Base-by-base conservation (phyloP, 2,329 filamentous ascomycete genomes). In the Cytospora piceae region DNA sequence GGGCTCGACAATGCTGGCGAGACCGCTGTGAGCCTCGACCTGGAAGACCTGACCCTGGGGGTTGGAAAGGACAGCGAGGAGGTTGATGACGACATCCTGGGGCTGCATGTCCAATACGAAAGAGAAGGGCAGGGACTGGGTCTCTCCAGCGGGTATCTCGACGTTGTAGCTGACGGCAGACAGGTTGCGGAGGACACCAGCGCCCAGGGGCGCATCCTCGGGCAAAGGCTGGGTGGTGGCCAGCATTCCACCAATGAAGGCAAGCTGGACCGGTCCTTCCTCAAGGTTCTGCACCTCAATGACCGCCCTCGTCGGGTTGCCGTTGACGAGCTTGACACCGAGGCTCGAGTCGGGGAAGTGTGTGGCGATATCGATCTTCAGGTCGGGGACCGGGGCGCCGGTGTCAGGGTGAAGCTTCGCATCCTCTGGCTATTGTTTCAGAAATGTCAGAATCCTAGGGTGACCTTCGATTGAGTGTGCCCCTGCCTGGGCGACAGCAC, bases 301-400 rank as follows among this genome's bases (percentile, higher is more conserved):
- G 62, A 96, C 80, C 42, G 93, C 90, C 77, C 91, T 88, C 69
- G 93, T 97, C 52, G 93, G 87, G 70, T 90, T 89, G 74, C 93
- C 93, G 77, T 99, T 99, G 83, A 98, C 87, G 72, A 98, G 88
- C 86, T 96, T 97, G 72, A 98, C 88, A 73, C 94, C 95, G 79
- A 96, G 89, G 82, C 96, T 92, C 81, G 89, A 77, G 75, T 90
- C 82, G 79, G 86, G 80, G 82, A 88, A 86, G 77, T 82, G 83
- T 67, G 89, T 85, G 70, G 84, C 83, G 72, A 90, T 79, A 63
- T 88, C 85, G 77, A 91, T 88, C 69, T 87, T 86, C 73, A 90
- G 77, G 70, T 85, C 80, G 72, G 82, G 66, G 65, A 70, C 64
- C 70, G 71, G 67, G 58, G 65, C 57, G 15, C 70, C 60, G 46